phyloP scores from a whole-genome alignment of 1,284 basidiomycete genomes.

The Singerocomus inundabilis region DNA sequence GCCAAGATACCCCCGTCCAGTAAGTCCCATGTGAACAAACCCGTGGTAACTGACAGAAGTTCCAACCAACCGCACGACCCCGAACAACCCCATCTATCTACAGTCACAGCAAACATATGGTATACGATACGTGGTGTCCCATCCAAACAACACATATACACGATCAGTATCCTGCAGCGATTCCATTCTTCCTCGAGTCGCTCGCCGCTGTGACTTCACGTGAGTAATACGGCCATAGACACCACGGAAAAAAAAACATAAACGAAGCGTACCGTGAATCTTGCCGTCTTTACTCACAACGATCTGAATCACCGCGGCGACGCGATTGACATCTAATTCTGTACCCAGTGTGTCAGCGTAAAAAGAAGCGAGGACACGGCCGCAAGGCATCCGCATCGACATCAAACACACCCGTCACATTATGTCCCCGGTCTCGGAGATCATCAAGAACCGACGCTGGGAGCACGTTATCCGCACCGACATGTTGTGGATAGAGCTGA shows the following conservation, averaged over 20 bases:
- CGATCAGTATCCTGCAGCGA: slow-evolving; percentile 74
- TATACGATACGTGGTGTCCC: not conserved
- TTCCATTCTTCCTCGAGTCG: slow-evolving; percentile 82
- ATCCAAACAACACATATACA: not conserved
- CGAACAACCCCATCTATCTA: not conserved
- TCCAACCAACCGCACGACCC: no score
- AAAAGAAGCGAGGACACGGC: not conserved
- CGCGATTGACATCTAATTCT: slow-evolving; percentile 53
- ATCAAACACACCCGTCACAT: slow-evolving; percentile 53
- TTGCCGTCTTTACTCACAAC: slow-evolving; percentile 55
- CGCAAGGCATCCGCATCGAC: not conserved
- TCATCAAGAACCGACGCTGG: slow-evolving; percentile 52
- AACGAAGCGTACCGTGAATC: slow-evolving; percentile 54
- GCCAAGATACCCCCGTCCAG: no score
- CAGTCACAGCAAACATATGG: not conserved
- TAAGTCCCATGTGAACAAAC: no score
- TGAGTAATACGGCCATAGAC: slow-evolving; percentile 7
- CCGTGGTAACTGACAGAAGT: no score
- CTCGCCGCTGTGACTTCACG: slow-evolving; percentile 58
- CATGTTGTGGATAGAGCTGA: slow-evolving; percentile 72
- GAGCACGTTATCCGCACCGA: slow-evolving; percentile 68
- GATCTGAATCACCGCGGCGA: slow-evolving; percentile 72
- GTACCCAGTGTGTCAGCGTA: slow-evolving; percentile 6
- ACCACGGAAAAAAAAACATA: not conserved
- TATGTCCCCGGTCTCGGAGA: slow-evolving; percentile 67